phyloP scores from a whole-genome alignment of 2,329 filamentous ascomycete genomes.

The Pleomassaria siparia region DNA sequence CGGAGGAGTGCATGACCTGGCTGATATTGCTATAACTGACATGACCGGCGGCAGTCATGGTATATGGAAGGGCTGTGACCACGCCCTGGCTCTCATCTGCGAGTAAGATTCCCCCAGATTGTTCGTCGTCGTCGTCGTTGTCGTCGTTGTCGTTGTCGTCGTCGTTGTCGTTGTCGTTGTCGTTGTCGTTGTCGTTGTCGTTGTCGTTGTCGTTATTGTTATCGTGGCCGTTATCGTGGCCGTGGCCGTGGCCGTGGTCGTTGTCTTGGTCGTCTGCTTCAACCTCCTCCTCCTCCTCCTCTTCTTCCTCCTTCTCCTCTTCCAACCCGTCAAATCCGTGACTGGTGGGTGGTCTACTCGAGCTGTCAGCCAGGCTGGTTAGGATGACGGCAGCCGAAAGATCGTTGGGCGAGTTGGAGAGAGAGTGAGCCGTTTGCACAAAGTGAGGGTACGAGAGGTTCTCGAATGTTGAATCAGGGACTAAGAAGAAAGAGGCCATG shows the following conservation, averaged over 20 bases:
- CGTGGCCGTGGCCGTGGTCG: slow-evolving; percentile 14
- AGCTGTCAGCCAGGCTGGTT: slow-evolving; percentile 32
- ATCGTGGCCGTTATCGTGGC: too few relatives aligned
- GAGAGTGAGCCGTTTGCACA: slow-evolving; percentile 4
- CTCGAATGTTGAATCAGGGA: neutral
- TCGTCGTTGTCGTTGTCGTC: slow-evolving; percentile 10
- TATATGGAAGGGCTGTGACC: slow-evolving; percentile 5
- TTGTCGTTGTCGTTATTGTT: slow-evolving; percentile 7
- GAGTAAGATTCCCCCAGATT: slow-evolving; percentile 33
- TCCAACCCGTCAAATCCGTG: slow-evolving; percentile 21
- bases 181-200: neutral
- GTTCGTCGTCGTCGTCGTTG: slow-evolving; percentile 9
- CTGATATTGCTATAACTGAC: slow-evolving; percentile 1
- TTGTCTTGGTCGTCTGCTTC: slow-evolving; percentile 8
- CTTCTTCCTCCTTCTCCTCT: too few relatives aligned
- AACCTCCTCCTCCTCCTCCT: slow-evolving; percentile 15
- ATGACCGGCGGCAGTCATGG: neutral
- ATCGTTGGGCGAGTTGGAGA: slow-evolving; percentile 17
- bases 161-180: slow-evolving; percentile 23
- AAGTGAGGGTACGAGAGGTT: slow-evolving; percentile 13
- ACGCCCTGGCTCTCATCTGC: slow-evolving; percentile 8
- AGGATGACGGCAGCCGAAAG: slow-evolving; percentile 31
- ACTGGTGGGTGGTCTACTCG: slow-evolving; percentile 30
- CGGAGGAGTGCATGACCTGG: neutral
- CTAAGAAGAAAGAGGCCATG: neutral